Base-by-base conservation (phyloP, 2,329 filamentous ascomycete species). In the Calycina herbarum region DNA sequence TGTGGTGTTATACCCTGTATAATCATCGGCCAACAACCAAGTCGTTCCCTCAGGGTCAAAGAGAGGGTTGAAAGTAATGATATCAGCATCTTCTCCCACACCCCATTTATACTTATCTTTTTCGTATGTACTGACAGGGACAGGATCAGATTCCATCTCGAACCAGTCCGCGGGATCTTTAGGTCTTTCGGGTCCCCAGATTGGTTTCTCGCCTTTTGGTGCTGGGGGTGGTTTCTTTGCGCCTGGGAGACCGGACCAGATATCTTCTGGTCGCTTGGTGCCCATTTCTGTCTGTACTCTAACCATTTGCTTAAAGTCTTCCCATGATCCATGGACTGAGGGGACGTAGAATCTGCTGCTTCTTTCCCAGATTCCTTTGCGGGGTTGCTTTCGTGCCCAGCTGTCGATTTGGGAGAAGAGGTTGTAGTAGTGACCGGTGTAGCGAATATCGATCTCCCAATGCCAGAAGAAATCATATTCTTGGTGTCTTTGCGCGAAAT, bases 381-480 rank as follows among this genome's bases (percentile, higher is more conserved):
- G 83, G 1, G 92, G 91, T 77, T 95, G 92, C 58, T 85, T 79
- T 69, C 83, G 86, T 17, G 90, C 84, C 89, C 90, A 95, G 57
- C 81, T 79, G 72, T 86, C 84, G 45, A 93, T 80, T 74, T 89
- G 89, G 70, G 87, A 85, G 73, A 94, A 85, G 24, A 92, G 78
- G 67, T 92, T 86, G 70, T 90, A 93, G 80, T 91, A 94, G 78
- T 97, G 93, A 42, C 93, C 93, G 0, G 91, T 95, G 77, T 96
- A 96, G 35, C 93, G 89, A 57, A 94, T 87, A 73, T 97, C 93
- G 89, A 96, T 94, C 77, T 97, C 93, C 92, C 93, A 96, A 71
- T 96, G 92, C 93, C 93, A 97, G 78, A 93, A 93, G 79, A 88
- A 92, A 59, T 96, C 92, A 74, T 94, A 97, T 76, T 96, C 93